Evolutionary conservation across 805 yeast genomes (phyloP).

Genomic region (Candida anglica): DNA sequence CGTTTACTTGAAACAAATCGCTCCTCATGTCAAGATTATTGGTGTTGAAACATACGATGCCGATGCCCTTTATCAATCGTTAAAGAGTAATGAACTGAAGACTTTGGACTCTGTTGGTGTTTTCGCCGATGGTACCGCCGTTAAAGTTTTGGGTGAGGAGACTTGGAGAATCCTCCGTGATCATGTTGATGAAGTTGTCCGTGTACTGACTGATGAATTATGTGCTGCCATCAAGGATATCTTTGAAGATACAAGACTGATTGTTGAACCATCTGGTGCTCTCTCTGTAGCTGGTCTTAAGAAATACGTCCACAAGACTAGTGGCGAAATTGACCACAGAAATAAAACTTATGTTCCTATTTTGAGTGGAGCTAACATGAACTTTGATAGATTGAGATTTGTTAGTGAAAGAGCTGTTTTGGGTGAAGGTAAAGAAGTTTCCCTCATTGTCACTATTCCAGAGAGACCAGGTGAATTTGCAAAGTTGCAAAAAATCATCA

Average conservation of each 20-base stretch:
- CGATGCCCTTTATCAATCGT: conserved; percentile 79
- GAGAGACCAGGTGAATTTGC: conserved; percentile 90
- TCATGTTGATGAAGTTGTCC: conserved; percentile 83
- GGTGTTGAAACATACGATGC: conserved; percentile 98
- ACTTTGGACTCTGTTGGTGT: conserved; percentile 76
- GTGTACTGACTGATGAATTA: conserved; percentile 87
- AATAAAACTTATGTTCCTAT: conserved; percentile 75
- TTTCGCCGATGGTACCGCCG: conserved; percentile 99
- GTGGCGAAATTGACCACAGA: conserved; percentile 66
- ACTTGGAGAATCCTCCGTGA: conserved; percentile 77
- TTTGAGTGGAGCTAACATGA: conserved; percentile 96
- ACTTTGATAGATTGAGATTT: conserved; percentile 92
- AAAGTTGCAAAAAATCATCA: conserved; percentile 68
- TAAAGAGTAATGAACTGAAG: conserved; percentile 52
- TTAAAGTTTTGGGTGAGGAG: conserved; percentile 83
- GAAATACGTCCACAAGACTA: conserved; percentile 61
- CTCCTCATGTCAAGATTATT: conserved; percentile 94
- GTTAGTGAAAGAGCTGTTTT: conserved; percentile 95
- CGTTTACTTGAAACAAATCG: conserved; percentile 85
- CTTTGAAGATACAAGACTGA: conserved; percentile 90
- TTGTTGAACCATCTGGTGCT: conserved; percentile 97
- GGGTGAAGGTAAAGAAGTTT: conserved; percentile 98
- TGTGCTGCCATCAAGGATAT: conserved; percentile 96
- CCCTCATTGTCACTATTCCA: conserved; percentile 85
- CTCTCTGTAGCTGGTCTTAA: conserved; percentile 93